Evolutionary conservation across 2,329 filamentous ascomycete species (phyloP), one percentile per base, ranked within the genome.

Genomic region (Diaporthe sp.): DNA sequence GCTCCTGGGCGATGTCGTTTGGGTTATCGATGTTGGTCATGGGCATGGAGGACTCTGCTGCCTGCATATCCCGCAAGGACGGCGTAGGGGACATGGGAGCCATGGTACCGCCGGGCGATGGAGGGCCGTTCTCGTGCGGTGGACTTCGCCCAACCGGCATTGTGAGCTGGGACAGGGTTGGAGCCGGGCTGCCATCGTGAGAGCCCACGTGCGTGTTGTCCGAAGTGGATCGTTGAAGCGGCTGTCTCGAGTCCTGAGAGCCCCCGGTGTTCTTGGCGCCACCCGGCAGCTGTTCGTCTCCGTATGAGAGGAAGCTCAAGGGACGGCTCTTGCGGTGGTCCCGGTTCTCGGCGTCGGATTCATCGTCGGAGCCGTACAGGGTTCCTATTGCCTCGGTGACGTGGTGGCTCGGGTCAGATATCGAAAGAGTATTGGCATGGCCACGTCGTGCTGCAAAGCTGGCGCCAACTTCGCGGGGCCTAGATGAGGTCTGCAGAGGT

Each of bases 341-440:
- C 55, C 74, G 75, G 64, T 60, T 69, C 75, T 86, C 86, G 75
- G 81, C 77, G 38, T 82, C 78, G 3, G 84, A 90, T 79, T 94
- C 90, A 78, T 92, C 91, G 80, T 91, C 90, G 81, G 95, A 93
- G 80, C 94, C 94, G 84, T 98, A 98, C 84, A 97, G 90, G 80
- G 95, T 95, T 70, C 95, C 95, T 84, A 98, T 97, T 75, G 95
- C 94, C 84, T 98, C 96, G 73, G 95, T 98, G 82, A 98, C 95
- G 90, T 98, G 96, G 85, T 98, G 95, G 85, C 90, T 95, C 76
- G 96, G 94, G 85, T 98, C 95, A 83, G 94, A 97, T 83, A 97
- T 91, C 73, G 90, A 92, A 68, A 91, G 85, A 80, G 91, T 88
- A 80, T 84, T 89, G 75, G 83, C 84, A 83, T 91, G 89, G 78